These are phyloP conservation scores for Chaetomium fimeti DNA, from an alignment of 495 filamentous ascomycete species.

Conservation along the genomic window DNA sequence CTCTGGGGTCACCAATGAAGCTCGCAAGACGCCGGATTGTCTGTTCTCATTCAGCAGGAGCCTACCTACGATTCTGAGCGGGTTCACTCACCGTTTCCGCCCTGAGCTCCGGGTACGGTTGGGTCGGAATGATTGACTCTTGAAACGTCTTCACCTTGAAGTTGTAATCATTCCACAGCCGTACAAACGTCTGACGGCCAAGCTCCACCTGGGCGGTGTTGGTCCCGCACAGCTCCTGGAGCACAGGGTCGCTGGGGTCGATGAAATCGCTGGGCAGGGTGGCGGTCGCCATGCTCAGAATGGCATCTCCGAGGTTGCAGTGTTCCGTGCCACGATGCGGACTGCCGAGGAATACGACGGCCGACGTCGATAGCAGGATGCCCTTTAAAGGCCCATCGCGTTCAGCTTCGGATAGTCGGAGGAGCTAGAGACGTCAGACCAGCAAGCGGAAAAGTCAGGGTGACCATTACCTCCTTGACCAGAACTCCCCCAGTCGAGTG, in stretches of 20 bases:
- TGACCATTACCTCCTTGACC: slow-evolving; percentile 38
- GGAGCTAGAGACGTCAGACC: slow-evolving; percentile 28
- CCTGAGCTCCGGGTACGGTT: slow-evolving; percentile 23
- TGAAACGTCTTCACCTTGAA: slow-evolving; percentile 44
- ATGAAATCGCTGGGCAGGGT: slow-evolving; percentile 29
- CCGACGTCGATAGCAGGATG: slow-evolving; percentile 34
- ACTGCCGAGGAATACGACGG: slow-evolving; percentile 36
- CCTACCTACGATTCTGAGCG: neutral
- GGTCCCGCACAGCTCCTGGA: slow-evolving; percentile 36
- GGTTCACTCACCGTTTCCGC: slow-evolving; percentile 27
- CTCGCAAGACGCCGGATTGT: slow-evolving; percentile 33
- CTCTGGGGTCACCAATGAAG: slow-evolving; percentile 37
- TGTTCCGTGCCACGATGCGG: slow-evolving; percentile 39
- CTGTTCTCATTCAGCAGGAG: slow-evolving; percentile 18
- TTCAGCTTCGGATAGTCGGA: slow-evolving; percentile 35
- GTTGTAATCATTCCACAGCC: slow-evolving; percentile 39
- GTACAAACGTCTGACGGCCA: slow-evolving; percentile 32
- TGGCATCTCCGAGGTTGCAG: slow-evolving; percentile 31
- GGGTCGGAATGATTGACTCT: slow-evolving; percentile 31
- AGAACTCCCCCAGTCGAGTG: slow-evolving; percentile 43
- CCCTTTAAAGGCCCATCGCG: slow-evolving; percentile 33
- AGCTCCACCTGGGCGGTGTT: slow-evolving; percentile 29
- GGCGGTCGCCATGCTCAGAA: slow-evolving; percentile 37
- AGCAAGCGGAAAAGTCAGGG: neutral
- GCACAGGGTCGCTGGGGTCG: slow-evolving; percentile 29